phyloP scores from a whole-genome alignment of 306 rosid species.

The Ziziphus jujuba region DNA sequence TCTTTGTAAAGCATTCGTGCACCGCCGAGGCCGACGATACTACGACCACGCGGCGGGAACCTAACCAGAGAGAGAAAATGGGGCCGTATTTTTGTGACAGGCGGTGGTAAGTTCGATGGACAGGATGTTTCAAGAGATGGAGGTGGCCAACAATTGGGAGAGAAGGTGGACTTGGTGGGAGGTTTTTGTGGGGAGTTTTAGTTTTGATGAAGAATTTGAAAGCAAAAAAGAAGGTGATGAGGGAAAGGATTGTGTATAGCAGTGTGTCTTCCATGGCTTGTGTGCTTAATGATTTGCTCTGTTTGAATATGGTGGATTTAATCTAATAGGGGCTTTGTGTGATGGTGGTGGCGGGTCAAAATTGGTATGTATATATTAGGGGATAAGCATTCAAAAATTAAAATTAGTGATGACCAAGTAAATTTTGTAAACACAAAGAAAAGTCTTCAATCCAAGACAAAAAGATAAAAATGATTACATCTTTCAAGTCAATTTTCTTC shows the following conservation, averaged over 20 bases:
- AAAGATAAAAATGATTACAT: no score
- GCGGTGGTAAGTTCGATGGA: slow-evolving; percentile 21
- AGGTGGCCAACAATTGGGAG: slow-evolving; percentile 52
- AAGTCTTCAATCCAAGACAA: no score
- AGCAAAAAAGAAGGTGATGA: slow-evolving; percentile 26
- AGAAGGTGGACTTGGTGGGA: slow-evolving; percentile 25
- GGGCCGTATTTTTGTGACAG: slow-evolving; percentile 38
- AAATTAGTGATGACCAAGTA: no score
- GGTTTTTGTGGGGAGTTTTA: slow-evolving; percentile 1
- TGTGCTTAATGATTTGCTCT: no score
- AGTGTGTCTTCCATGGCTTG: slow-evolving; percentile 3
- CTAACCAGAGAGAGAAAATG: slow-evolving; percentile 14
- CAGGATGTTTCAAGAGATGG: slow-evolving; percentile 35
- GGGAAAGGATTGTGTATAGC: slow-evolving; percentile 14
- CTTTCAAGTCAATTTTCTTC: no score
- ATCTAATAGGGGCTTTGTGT: no score
- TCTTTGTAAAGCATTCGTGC: slow-evolving; percentile 57
- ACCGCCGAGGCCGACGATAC: slow-evolving; percentile 44
- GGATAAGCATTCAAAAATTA: no score
- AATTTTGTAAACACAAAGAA: no score
- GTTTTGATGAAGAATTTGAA: slow-evolving; percentile 26
- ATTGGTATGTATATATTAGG: no score
- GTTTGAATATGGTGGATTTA: no score
- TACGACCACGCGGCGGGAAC: slow-evolving; percentile 16
- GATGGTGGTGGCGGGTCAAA: no score